Evolutionary conservation across 2,329 filamentous ascomycete species (phyloP).

Genomic region (Microascus cirrosus): DNA sequence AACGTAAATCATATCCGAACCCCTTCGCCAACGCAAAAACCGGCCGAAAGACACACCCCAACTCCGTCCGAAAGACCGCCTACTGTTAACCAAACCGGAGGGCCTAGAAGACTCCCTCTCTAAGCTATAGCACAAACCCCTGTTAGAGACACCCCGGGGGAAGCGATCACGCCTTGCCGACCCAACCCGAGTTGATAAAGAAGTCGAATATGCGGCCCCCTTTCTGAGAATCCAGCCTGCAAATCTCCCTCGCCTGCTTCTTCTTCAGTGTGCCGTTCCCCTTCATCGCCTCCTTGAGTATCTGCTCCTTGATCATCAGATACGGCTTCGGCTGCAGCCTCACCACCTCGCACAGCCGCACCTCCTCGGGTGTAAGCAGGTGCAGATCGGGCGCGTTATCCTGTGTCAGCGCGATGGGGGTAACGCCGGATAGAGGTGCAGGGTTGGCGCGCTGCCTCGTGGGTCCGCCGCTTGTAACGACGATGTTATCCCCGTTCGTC

Average conservation of each 20-base stretch:
- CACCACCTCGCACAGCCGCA: slow-evolving; percentile 73
- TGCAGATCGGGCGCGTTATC: slow-evolving; percentile 76
- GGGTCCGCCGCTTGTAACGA: slow-evolving; percentile 25
- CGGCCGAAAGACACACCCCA: not conserved
- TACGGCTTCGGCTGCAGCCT: slow-evolving; percentile 91
- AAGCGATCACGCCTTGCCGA: slow-evolving; percentile 58
- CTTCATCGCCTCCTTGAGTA: slow-evolving; percentile 86
- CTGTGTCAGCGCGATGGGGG: slow-evolving; percentile 56
- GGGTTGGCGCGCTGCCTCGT: slow-evolving; percentile 34
- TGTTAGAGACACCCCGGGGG: not conserved
- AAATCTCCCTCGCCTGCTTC: slow-evolving; percentile 84
- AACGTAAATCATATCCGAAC: not conserved
- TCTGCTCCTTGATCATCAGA: slow-evolving; percentile 82
- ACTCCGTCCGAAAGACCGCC: not conserved
- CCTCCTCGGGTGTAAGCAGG: slow-evolving; percentile 72
- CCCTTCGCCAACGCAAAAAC: not conserved
- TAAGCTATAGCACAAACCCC: not conserved
- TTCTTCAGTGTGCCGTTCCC: slow-evolving; percentile 83
- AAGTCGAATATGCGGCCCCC: slow-evolving; percentile 85
- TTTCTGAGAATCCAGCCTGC: slow-evolving; percentile 73
- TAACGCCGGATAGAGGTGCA: slow-evolving; percentile 48
- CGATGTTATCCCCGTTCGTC: slow-evolving; percentile 38
- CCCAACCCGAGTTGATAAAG: slow-evolving; percentile 86
- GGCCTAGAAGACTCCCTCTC: not conserved
- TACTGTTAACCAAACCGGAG: not conserved